phyloP scores from a whole-genome alignment of 2,329 filamentous ascomycete species.

The Penicillium sp. region DNA sequence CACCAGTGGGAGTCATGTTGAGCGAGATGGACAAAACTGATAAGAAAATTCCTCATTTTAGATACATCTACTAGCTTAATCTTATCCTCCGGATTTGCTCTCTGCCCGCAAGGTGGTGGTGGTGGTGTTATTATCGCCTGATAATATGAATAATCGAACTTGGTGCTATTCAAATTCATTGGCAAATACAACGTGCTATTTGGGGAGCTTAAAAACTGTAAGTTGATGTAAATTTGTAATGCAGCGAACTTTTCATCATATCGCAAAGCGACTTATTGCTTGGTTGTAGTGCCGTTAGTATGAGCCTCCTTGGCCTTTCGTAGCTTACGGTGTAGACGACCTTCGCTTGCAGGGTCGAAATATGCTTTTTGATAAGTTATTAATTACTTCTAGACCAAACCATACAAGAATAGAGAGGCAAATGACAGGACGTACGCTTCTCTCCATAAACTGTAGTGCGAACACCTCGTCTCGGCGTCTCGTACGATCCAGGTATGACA shows the following conservation, averaged over 20 bases:
- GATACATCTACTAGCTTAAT: neutral
- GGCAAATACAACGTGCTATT: too few species aligned
- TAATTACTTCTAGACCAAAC: neutral
- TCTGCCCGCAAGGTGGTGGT: too few species aligned
- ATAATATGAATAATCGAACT: too few species aligned
- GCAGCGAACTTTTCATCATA: too few species aligned
- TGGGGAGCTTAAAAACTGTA: too few species aligned
- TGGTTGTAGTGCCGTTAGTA: constrained; percentile 1
- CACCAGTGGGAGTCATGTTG: neutral
- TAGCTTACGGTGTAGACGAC: constrained; percentile 16
- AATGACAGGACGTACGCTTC: constrained; percentile 37
- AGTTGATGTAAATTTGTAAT: too few species aligned
- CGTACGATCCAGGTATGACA: constrained; percentile 42
- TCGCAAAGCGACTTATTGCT: too few species aligned
- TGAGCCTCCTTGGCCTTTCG: neutral
- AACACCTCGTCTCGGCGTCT: constrained; percentile 35
- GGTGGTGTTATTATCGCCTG: neutral
- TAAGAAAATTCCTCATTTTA: neutral
- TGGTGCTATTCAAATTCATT: too few species aligned
- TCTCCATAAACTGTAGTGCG: constrained; percentile 45
- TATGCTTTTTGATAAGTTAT: constrained; percentile 10
- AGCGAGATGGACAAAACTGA: neutral
- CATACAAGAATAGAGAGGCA: neutral
- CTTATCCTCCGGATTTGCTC: too few species aligned
- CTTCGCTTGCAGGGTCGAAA: constrained; percentile 19